Percentiles rank a stretch among this genome's conserved stretches.
Evolutionary conservation across 169 alveolate species (phyloP).

Genomic region (Plasmodium malariae): DNA sequence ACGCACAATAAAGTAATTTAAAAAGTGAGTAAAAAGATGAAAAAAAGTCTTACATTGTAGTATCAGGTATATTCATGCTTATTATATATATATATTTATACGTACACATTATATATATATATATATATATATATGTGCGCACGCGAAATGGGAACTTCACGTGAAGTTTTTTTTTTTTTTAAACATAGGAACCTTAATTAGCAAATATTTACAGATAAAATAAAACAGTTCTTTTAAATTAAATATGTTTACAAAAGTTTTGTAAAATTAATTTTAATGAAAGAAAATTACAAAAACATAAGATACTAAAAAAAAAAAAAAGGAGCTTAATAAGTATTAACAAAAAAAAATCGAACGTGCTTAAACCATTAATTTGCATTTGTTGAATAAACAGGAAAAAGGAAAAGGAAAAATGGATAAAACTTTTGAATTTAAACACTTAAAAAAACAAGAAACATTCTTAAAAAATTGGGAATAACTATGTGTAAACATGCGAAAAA

Average conservation of each 20-base stretch:
- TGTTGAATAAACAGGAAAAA: conserved; percentile 30
- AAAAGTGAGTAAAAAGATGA: too few relatives aligned
- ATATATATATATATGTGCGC: not conserved
- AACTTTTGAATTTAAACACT: not conserved
- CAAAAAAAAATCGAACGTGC: conserved; percentile 24
- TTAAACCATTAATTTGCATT: not conserved
- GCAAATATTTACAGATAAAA: too few relatives aligned
- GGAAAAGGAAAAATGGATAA: not conserved
- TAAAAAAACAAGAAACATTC: not conserved
- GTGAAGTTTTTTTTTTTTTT: not conserved
- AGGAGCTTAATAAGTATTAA: not conserved
- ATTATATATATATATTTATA: not conserved
- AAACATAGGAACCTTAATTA: too few relatives aligned
- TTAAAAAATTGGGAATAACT: not conserved
- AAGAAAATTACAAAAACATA: conserved; percentile 14
- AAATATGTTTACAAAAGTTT: conserved; percentile 31
- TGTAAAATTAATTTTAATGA: conserved; percentile 15
- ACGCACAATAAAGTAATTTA: too few relatives aligned
- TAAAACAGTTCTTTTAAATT: too few relatives aligned
- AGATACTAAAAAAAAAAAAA: conserved; percentile 23
- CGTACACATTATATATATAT: not conserved
- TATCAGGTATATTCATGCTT: too few relatives aligned
- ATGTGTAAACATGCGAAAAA: not conserved
- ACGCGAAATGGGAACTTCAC: not conserved
- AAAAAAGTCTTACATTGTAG: too few relatives aligned